Conservation (phyloP, 2,329 filamentous ascomycete genomes). For the Pseudocercospora eumusae region DNA sequence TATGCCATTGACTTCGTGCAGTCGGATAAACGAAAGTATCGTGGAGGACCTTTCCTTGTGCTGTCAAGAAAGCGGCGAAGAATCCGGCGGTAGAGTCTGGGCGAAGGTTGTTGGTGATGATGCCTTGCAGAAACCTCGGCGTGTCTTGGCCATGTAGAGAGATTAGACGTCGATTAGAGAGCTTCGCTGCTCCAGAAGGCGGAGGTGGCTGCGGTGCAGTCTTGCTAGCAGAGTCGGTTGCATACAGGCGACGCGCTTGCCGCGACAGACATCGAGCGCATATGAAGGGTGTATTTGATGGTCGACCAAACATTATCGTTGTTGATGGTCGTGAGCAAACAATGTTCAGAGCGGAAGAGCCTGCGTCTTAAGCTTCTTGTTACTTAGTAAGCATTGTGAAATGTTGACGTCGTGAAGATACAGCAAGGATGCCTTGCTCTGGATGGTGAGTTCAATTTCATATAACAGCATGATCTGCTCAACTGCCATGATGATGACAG, state of each 20-base stretch:
- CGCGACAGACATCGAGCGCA: constrained; percentile 30
- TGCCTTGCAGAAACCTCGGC: constrained; percentile 81
- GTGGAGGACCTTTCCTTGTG: constrained; percentile 75
- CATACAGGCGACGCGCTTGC: constrained; percentile 22
- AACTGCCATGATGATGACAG: background rate
- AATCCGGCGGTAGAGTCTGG: constrained; percentile 56
- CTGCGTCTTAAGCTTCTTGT: background rate
- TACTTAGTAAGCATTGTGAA: background rate
- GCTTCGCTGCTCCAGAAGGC: constrained; percentile 54
- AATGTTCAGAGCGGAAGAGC: background rate
- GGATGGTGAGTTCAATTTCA: background rate
- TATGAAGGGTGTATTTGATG: constrained; percentile 23
- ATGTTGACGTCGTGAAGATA: background rate
- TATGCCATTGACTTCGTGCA: constrained; percentile 39
- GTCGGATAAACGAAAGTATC: constrained; percentile 87
- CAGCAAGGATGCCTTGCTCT: background rate
- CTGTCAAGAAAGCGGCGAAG: constrained; percentile 84
- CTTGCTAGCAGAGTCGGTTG: constrained; percentile 16
- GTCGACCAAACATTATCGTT: constrained; percentile 19
- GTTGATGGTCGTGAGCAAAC: background rate
- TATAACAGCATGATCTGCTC: background rate
- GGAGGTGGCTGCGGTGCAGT: constrained; percentile 47
- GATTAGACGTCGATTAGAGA: constrained; percentile 77
- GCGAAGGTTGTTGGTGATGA: constrained; percentile 73
- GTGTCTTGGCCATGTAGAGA: constrained; percentile 77